Base-by-base conservation (phyloP, 2,329 filamentous ascomycete species). In the Cladophialophora chaetospira region DNA sequence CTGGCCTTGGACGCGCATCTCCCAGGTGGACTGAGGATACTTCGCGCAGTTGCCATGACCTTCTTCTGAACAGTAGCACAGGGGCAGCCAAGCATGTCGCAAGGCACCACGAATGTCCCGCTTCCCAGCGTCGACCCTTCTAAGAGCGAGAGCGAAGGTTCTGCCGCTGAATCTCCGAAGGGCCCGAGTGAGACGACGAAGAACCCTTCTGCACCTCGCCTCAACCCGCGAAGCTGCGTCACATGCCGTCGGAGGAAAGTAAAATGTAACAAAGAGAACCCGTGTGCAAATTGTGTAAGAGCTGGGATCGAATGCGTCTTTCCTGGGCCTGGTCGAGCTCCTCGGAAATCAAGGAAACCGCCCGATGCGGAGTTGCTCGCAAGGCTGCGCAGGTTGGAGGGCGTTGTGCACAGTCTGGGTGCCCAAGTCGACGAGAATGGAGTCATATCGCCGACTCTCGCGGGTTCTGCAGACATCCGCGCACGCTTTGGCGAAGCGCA, bases 281-380 rank as follows among this genome's bases (percentile, higher is more conserved):
- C 77, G 23, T 79, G 77, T 63, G 75, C 74, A 29, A 79, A 79
- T 60, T 79, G 77, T 58, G 64, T 69, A 45, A 77, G 73, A 66
- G 73, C 74, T 0, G 73, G 79, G 44, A 82, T 82, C 59, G 81
- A 85, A 56, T 87, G 84, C 67, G 65, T 85, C n/a, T 87, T 84
- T 64, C 84, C 84, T 2, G 77, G 79, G 2, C 83, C 83, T 2
- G 83, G 83, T 3, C 74, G 84, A 56, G 83, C 83, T 3, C 82
- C 83, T 19, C 74, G 84, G 51, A 84, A 82, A 68, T 73, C 77
- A 55, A 79, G 80, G 55, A 84, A 85, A 57, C 75, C 79, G 2
- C 76, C 77, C 3, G 82, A 86, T 67, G 78, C 77, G n/a, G 84
- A 86, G 67, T 70, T 86, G 17, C 69, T 86, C 53, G 79, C 82